Evolutionary conservation across 257 asterid species (phyloP), one percentile per base, ranked within the genome.

Genomic region (Solanum commersonii): DNA sequence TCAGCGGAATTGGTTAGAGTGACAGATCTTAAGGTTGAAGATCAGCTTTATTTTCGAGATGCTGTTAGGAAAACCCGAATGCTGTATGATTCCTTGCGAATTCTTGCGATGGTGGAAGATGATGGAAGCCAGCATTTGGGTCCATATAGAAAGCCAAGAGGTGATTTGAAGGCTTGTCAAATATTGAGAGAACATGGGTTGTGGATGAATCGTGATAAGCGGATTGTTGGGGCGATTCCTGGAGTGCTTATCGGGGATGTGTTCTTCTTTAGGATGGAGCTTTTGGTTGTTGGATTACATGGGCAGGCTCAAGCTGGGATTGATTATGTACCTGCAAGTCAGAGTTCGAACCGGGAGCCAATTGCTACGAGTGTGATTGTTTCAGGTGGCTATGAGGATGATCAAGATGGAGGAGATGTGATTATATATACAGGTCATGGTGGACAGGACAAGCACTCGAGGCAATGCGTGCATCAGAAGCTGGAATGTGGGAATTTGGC

Each of bases 401-500:
- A 96, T 31, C 97, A 90, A 72, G 99, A 96, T 89, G 86, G 91
- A 0, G 99, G 99, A 23, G 98, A 94, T 63, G 98, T 92, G 89
- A 93, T 97, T 15, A 89, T 97, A 8, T 97, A 97, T 34, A 95
- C 99, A 0, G 98, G 99, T 34, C 99, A 97, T n/a, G 99, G 99
- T 37, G 99, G 99, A 23, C 99, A 95, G 92, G 98, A 95, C 85
- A 94, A 93, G 87, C 12, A 92, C 22, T 77, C 81, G 23, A 87
- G 91, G 87, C 98, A 97, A 91, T 95, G 94, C 73, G 87, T 88
- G 93, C 92, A 94, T 84, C 99, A 97, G 95, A 95, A 90, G 74
- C 92, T 97, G 85, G 98, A 96, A 87, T 87, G 91, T 33, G 99
- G 99, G 71, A 97, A 97, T 86, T 91, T 95, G 90, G 98, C 97